Evolutionary conservation across 2,329 filamentous ascomycete genomes (phyloP), one percentile per base, ranked within the genome.

Genomic region (Fusarium sp.): DNA sequence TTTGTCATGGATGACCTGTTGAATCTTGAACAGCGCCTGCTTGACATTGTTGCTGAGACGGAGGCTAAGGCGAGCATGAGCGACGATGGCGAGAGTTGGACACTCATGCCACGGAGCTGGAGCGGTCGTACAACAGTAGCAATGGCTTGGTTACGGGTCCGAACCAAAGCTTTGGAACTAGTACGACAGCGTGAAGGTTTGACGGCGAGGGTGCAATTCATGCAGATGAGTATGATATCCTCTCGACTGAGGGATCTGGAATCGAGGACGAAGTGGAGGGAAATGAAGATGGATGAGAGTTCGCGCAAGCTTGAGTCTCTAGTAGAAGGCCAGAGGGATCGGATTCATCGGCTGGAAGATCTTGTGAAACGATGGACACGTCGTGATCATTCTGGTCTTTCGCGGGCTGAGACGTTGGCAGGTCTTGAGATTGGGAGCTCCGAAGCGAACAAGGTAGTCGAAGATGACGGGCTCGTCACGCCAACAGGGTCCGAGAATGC

Each of bases 201-300:
- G 70, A 83, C 82, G 3, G 79, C 78, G 10, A 77, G 83, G 40
- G 83, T 86, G 43, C 79, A 84, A 50, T 86, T 85, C 68, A 80
- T 83, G 59, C 83, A 86, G 73, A 83, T 83, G 78, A 84, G 81
- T 76, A 82, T 85, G 79, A 80, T 85, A 30, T 81, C 82, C 46
- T 83, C 83, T 77, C 75, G 78, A 53, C 74, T 82, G 53, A 69
- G 78, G 12, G 77, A 81, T 38, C 73, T 83, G 12, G 81, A 83
- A 69, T 71, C 70, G 25, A 73, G 74, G 51, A 77, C 76, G 11
- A 77, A 72, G 30, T 73, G 72, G 73, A 73, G 73, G n/a, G 78
- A 79, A 56, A 63, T 72, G 53, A 75, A 72, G 53, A 73, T 75
- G 54, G 76, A 78, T 47, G 76, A 76, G 34, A 75, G 73, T 51